Evolutionary conservation across 352 stramenopile genomes (phyloP).

Genomic region (Plasmopara muralis): DNA sequence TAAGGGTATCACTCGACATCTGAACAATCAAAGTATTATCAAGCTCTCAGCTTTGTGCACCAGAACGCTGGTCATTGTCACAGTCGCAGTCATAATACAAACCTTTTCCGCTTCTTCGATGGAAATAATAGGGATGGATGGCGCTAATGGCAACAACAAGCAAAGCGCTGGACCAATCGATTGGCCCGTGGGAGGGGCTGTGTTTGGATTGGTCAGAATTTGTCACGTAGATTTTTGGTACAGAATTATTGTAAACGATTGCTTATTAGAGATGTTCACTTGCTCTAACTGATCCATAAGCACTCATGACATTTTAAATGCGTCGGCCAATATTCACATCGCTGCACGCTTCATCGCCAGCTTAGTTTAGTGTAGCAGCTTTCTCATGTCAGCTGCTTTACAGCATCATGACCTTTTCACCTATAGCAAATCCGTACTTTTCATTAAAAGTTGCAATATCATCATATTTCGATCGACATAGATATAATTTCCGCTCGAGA

Average conservation of each 20-base stretch:
- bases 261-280: no score
- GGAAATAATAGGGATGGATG: constrained; percentile 80
- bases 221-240: background rate
- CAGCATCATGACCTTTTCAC: constrained; percentile 22
- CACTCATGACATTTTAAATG: no score
- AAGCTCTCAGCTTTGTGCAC: background rate
- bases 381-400: background rate
- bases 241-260: no score
- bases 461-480: constrained; percentile 42
- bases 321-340: no score
- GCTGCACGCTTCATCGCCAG: no score
- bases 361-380: no score
- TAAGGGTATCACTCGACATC: constrained; percentile 92
- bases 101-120: constrained; percentile 76
- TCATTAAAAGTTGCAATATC: constrained; percentile 42
- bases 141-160: constrained; percentile 6
- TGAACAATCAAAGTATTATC: constrained; percentile 18
- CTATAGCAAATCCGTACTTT: constrained; percentile 37
- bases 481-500: constrained; percentile 57
- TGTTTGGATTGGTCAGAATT: constrained; percentile 2
- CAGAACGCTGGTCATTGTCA: constrained; percentile 6
- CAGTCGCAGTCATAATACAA: constrained; percentile 6
- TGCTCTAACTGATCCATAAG: no score
- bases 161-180: constrained; percentile 71
- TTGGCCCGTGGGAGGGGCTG: constrained; percentile 8